phyloP scores from a whole-genome alignment of 148 eudicot genomes.

The Hydrangea macrophylla region DNA sequence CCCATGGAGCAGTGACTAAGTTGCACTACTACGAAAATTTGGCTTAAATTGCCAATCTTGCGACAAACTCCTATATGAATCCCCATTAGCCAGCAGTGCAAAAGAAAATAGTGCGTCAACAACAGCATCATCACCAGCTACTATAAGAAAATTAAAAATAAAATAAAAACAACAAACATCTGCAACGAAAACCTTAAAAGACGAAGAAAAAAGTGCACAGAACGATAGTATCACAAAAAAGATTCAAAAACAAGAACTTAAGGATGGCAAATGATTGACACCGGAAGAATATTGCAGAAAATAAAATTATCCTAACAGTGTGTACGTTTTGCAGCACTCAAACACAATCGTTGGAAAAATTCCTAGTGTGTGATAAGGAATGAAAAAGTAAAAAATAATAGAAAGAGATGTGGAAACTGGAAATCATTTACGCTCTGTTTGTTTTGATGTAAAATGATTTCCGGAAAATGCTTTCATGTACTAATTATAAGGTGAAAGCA shows the following conservation, averaged over 20 bases:
- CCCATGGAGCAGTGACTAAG: too few relatives aligned
- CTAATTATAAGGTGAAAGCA: too few relatives aligned
- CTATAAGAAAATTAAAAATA: neutral
- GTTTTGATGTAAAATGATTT: neutral
- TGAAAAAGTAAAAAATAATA: neutral
- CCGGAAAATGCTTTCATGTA: too few relatives aligned
- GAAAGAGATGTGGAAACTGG: too few relatives aligned
- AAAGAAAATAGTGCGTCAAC: neutral
- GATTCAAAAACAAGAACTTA: neutral
- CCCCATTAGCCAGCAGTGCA: neutral
- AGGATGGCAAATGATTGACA: neutral
- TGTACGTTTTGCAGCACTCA: neutral
- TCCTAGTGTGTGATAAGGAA: neutral
- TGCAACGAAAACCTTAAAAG: neutral
- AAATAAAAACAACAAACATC: neutral
- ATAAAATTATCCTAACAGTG: neutral
- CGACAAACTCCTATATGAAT: neutral
- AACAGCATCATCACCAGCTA: neutral
- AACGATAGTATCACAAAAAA: neutral
- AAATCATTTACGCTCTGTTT: too few relatives aligned
- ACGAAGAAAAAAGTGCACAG: neutral
- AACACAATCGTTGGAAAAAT: neutral
- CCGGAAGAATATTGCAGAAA: neutral
- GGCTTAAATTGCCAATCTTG: neutral
- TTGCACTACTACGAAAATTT: too few relatives aligned